These are phyloP conservation scores for Diaporthe aspalathi DNA, from an alignment of 2,329 filamentous ascomycete species.

Conservation along the genomic window DNA sequence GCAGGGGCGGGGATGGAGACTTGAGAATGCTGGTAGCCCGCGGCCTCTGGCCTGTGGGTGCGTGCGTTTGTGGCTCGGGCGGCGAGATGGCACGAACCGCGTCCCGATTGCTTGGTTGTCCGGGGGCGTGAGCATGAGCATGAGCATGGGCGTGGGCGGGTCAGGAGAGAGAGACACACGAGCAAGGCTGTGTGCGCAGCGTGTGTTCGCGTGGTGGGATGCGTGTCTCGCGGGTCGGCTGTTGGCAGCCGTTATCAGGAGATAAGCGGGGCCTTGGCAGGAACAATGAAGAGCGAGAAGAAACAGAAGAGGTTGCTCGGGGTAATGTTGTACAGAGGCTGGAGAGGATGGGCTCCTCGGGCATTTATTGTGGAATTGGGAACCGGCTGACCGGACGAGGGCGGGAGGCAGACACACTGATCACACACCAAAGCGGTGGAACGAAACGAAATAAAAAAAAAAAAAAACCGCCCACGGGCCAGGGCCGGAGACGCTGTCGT, in stretches of 20 bases:
- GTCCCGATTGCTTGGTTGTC: slow-evolving; percentile 28
- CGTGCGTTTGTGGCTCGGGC: slow-evolving; percentile 10
- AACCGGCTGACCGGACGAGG: slow-evolving; percentile 18
- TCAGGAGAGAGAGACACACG: not conserved
- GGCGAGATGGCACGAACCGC: slow-evolving; percentile 29
- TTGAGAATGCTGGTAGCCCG: not conserved
- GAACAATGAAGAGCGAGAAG: slow-evolving; percentile 15
- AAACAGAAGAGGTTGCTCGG: slow-evolving; percentile 48
- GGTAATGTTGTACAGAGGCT: slow-evolving; percentile 59
- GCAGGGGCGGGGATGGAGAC: slow-evolving; percentile 8
- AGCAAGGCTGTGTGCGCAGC: not conserved
- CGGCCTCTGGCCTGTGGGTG: not conserved
- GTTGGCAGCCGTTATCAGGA: slow-evolving; percentile 24
- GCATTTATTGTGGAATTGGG: slow-evolving; percentile 36
- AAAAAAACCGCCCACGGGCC: slow-evolving; percentile 11
- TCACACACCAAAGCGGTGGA: slow-evolving; percentile 12
- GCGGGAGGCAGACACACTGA: slow-evolving; percentile 18
- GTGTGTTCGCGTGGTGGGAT: not conserved
- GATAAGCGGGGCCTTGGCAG: slow-evolving; percentile 28
- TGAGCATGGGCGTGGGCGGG: not conserved
- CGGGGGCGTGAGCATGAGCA: slow-evolving; percentile 9
- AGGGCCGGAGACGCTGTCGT: slow-evolving; percentile 30
- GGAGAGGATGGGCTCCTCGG: slow-evolving; percentile 41
- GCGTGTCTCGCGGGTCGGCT: slow-evolving; percentile 22
- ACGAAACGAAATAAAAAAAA: slow-evolving; percentile 32